Percentiles rank a stretch among this genome's conserved stretches.
These are phyloP conservation scores for Diphasiastrum complanatum DNA, from an alignment of 83 land plant species.

Conservation along the genomic window DNA sequence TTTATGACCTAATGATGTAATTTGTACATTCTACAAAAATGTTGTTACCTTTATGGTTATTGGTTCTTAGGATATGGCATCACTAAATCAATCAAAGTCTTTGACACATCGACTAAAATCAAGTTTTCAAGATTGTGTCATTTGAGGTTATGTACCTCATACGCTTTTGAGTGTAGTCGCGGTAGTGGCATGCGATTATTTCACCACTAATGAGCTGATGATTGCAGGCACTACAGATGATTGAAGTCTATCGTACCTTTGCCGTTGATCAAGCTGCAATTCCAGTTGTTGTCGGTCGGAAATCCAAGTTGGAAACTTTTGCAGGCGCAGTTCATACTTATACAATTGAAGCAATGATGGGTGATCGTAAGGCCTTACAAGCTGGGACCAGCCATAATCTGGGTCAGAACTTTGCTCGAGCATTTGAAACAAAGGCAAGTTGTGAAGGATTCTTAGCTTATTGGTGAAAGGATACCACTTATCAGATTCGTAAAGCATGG, in stretches of 20 bases:
- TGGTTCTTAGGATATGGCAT: too few species aligned
- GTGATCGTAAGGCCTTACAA: slow-evolving; percentile 87
- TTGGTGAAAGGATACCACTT: too few species aligned
- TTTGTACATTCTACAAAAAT: too few species aligned
- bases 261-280: slow-evolving; percentile 94
- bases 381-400: slow-evolving; percentile 99
- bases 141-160: too few species aligned
- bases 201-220: neutral
- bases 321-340: slow-evolving; percentile 90
- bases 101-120: too few species aligned
- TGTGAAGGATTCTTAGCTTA: too few species aligned
- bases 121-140: too few species aligned
- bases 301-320: slow-evolving; percentile 84
- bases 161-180: too few species aligned
- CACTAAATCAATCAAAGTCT: too few species aligned
- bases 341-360: slow-evolving; percentile 99
- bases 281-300: slow-evolving; percentile 89
- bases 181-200: neutral
- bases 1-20: too few species aligned
- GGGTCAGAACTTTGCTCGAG: slow-evolving; percentile 93
- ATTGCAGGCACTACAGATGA: slow-evolving; percentile 80
- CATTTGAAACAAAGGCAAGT: slow-evolving; percentile 85
- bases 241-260: slow-evolving; percentile 74
- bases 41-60: too few species aligned
- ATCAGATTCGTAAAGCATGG: too few species aligned